These are phyloP conservation scores for Phytophthora palmivora DNA, from an alignment of 352 stramenopile genomes.

Conservation along the genomic window DNA sequence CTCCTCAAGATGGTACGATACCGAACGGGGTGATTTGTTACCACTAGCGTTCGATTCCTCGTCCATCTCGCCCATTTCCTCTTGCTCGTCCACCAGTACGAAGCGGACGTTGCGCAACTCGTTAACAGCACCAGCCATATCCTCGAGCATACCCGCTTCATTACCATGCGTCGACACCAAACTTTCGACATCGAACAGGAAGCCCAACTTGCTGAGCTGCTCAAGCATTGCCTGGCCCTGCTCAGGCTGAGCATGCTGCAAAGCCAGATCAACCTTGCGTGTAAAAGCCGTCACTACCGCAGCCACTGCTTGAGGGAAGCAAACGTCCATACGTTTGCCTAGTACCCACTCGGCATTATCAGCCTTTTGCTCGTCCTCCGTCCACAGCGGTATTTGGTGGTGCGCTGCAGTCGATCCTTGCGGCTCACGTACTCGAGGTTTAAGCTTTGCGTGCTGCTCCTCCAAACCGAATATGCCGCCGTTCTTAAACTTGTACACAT, in stretches of 20 bases:
- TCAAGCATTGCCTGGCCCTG: slow-evolving; percentile 72
- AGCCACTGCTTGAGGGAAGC: slow-evolving; percentile 81
- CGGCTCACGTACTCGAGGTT: slow-evolving; percentile 60
- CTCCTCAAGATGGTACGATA: slow-evolving; percentile 78
- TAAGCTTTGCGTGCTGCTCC: slow-evolving; percentile 76
- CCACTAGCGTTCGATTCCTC: slow-evolving; percentile 31
- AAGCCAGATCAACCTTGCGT: slow-evolving; percentile 76
- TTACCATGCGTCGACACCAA: slow-evolving; percentile 89
- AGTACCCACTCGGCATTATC: slow-evolving; percentile 81
- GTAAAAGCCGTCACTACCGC: slow-evolving; percentile 85
- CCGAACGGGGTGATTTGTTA: slow-evolving; percentile 47
- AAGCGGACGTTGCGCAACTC: slow-evolving; percentile 85
- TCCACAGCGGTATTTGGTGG: slow-evolving; percentile 81
- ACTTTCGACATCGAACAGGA: slow-evolving; percentile 87
- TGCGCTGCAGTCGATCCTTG: slow-evolving; percentile 51
- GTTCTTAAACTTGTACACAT: slow-evolving; percentile 92
- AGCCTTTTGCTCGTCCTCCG: slow-evolving; percentile 83
- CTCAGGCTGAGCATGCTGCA: slow-evolving; percentile 58
- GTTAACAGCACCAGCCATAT: slow-evolving; percentile 85
- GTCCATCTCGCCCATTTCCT: slow-evolving; percentile 48
- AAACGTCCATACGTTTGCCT: slow-evolving; percentile 86
- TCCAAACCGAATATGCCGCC: slow-evolving; percentile 81
- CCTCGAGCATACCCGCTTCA: slow-evolving; percentile 88
- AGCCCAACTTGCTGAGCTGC: slow-evolving; percentile 81
- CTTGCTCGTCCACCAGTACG: slow-evolving; percentile 80